Evolutionary conservation across 2,329 filamentous ascomycete genomes (phyloP).

Genomic region (Rosellinia necatrix): DNA sequence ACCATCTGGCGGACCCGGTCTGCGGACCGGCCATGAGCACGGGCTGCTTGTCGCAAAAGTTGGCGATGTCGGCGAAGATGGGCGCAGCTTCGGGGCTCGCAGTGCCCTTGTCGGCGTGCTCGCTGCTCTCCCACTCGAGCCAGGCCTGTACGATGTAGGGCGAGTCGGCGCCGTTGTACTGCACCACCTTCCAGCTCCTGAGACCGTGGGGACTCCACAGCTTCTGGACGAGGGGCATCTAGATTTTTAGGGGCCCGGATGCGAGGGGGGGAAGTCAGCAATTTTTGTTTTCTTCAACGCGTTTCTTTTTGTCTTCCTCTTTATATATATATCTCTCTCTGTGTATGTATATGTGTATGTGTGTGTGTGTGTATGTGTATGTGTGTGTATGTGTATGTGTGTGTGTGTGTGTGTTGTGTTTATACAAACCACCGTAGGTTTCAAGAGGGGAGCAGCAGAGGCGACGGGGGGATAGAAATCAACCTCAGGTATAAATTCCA

Average conservation of each 20-base stretch:
- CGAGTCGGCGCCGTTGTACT: conserved; percentile 34
- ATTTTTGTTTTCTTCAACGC: neutral
- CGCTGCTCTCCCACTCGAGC: conserved; percentile 39
- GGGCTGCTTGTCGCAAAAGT: conserved; percentile 38
- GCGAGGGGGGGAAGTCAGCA: neutral
- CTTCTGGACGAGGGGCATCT: conserved; percentile 49
- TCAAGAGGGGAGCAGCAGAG: neutral
- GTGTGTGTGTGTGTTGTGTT: no score
- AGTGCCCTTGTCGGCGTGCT: conserved; percentile 33
- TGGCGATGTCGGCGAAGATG: conserved; percentile 41
- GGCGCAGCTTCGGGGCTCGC: conserved; percentile 14
- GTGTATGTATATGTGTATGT: no score
- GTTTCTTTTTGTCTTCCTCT: no score
- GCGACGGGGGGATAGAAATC: neutral
- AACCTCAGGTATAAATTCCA: neutral
- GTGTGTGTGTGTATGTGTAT: no score
- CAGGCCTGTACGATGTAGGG: conserved; percentile 37
- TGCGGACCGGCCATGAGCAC: conserved; percentile 21
- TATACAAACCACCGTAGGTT: no score
- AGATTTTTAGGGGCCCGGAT: no score
- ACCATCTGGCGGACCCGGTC: conserved; percentile 9
- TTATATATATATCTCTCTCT: no score
- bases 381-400: no score
- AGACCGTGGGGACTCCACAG: conserved; percentile 48
- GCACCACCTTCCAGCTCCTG: conserved; percentile 41